Percentiles rank a stretch among this genome's conserved stretches.
Evolutionary conservation across 352 stramenopile genomes (phyloP).

Genomic region (Phytophthora nicotianae): DNA sequence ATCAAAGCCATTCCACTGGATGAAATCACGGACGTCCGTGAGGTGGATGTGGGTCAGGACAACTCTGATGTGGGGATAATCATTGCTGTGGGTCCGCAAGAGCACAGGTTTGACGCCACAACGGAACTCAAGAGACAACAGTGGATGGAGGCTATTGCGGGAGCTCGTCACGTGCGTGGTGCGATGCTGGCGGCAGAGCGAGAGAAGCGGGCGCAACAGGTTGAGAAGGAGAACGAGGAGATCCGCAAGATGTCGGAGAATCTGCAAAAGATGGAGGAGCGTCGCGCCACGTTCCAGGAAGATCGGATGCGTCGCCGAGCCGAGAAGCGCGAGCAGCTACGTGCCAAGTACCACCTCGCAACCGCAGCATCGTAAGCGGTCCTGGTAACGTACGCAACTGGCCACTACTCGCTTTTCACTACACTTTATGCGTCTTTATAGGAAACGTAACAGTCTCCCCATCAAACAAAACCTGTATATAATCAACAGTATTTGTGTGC

Average conservation of each 20-base stretch:
- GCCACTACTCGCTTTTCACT: slow-evolving; percentile 10
- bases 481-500: slow-evolving; percentile 25
- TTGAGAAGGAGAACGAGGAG: slow-evolving; percentile 66
- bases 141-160: slow-evolving; percentile 64
- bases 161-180: slow-evolving; percentile 50
- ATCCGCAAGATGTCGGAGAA: slow-evolving; percentile 58
- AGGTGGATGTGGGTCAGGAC: slow-evolving; percentile 52
- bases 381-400: slow-evolving; percentile 6
- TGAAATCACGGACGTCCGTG: slow-evolving; percentile 57
- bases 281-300: slow-evolving; percentile 71
- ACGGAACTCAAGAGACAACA: slow-evolving; percentile 53
- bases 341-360: slow-evolving; percentile 72
- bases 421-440: slow-evolving; percentile 22
- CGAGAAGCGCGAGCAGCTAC: slow-evolving; percentile 66
- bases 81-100: slow-evolving; percentile 48
- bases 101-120: slow-evolving; percentile 65
- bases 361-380: slow-evolving; percentile 38
- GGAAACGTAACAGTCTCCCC: slow-evolving; percentile 11
- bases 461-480: slow-evolving; percentile 19
- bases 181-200: slow-evolving; percentile 50
- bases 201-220: slow-evolving; percentile 59
- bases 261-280: slow-evolving; percentile 56
- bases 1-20: slow-evolving; percentile 77
- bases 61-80: slow-evolving; percentile 60
- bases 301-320: slow-evolving; percentile 62